Evolutionary conservation across 1,139 yeast genomes (phyloP).

Genomic region (Saccharomyces hybrid): DNA sequence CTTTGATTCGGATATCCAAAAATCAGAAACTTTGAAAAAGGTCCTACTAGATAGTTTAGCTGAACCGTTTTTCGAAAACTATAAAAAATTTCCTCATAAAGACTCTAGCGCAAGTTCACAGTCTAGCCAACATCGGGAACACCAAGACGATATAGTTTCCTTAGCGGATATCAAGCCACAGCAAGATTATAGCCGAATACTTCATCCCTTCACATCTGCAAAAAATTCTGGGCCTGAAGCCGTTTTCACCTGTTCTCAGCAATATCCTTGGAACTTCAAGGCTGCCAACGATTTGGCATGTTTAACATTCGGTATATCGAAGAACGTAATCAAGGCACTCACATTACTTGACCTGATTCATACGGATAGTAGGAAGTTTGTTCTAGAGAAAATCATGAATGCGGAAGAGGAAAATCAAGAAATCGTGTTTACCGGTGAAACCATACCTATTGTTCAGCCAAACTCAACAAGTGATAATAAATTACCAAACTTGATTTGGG

Average conservation of each 20-base stretch:
- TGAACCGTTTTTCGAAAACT: conserved; percentile 58
- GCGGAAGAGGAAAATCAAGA: conserved; percentile 35
- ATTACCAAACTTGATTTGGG: conserved; percentile 53
- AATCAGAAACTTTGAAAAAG: conserved; percentile 40
- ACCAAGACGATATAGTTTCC: conserved; percentile 7
- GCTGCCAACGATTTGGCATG: conserved; percentile 91
- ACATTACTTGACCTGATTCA: conserved; percentile 73
- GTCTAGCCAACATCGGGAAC: not conserved
- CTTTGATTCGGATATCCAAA: conserved; percentile 29
- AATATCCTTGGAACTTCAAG: conserved; percentile 68
- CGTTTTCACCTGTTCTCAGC: conserved; percentile 71
- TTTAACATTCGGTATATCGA: conserved; percentile 75
- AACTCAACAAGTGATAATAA: conserved; percentile 30
- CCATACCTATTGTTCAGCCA: conserved; percentile 43
- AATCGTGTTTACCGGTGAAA: conserved; percentile 50
- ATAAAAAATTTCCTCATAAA: conserved; percentile 15
- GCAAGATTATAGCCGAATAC: conserved; percentile 30
- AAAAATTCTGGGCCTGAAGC: conserved; percentile 71
- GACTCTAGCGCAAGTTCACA: conserved; percentile 5
- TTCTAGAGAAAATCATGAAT: conserved; percentile 46
- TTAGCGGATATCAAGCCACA: conserved; percentile 13
- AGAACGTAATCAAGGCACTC: conserved; percentile 52
- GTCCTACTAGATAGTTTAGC: conserved; percentile 61
- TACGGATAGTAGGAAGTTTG: conserved; percentile 64
- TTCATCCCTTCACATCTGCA: conserved; percentile 56